Base-by-base conservation (phyloP, 352 stramenopile genomes). In the Phytophthora pseudosyringae region DNA sequence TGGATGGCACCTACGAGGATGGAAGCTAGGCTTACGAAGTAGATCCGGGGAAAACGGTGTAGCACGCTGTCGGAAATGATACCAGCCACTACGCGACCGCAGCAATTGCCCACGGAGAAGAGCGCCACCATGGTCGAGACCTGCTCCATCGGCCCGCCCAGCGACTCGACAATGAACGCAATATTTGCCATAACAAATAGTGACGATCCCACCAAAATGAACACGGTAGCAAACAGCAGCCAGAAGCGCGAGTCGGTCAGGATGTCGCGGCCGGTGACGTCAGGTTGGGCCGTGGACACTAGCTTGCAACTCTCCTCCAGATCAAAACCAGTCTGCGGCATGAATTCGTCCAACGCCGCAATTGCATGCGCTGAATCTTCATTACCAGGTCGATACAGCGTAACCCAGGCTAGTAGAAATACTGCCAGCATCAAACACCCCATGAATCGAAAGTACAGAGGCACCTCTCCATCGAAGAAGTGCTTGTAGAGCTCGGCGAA, bases 101-200 rank as follows among this genome's bases (percentile, higher is more conserved):
- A 58, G 63, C 78, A 88, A 51, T 93, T 91, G 39, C 77, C 79
- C 25, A 93, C 65, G 0, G 86, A 94, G 40, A 94, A 93, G 26
- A 90, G 49, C 43, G 71, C 75, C 25, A 93, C 83, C 71, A 92
- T 89, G 10, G 63, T 75, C 9, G 86, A 64, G 8, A 94, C 80
- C 48, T 91, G 78, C 15, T 78, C 64, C 40, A 75, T 69, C 0
- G 67, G 63, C 11, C 81, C 81, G 6, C 56, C 59, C 4, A 80
- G 56, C 6, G 83, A 89, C 50, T 91, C 78, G 15, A 91, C 80
- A 41, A 93, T 86, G 71, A 94, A 94, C 8, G 80, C 75, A 51
- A 93, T 85, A 64, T 92, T 94, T 41, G 83, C 67, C 80, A 94
- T 91, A 39, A 94, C 67, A 57, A 94, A 93, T 7, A 94, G 64